Percentiles rank a stretch among this genome's conserved stretches.
Conservation (phyloP, 192 early-diverging fungal species). For the Gryganskiella cystojenkinii region DNA sequence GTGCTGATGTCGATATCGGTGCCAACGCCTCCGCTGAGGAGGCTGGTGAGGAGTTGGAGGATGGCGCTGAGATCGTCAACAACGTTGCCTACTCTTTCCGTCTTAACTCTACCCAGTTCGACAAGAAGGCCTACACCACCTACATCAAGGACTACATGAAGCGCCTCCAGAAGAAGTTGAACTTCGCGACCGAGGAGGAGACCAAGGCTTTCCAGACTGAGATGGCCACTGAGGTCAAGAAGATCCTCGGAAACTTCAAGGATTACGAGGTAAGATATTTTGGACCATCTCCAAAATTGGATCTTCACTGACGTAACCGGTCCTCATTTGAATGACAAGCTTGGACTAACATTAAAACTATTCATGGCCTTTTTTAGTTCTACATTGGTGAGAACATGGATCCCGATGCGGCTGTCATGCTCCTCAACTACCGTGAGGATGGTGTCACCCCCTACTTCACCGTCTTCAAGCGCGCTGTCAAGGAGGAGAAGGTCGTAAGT, state of each 20-base stretch:
- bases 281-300: neutral
- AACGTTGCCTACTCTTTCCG: conserved; percentile 87
- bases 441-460: conserved; percentile 92
- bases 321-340: neutral
- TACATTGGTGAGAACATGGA: conserved; percentile 89
- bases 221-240: conserved; percentile 75
- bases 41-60: conserved; percentile 74
- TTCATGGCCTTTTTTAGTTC: conserved; percentile 76
- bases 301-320: neutral
- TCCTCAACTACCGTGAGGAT: conserved; percentile 97
- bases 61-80: conserved; percentile 74
- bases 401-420: conserved; percentile 86
- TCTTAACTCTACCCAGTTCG: conserved; percentile 79
- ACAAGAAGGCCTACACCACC: conserved; percentile 91
- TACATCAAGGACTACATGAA: conserved; percentile 98
- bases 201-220: conserved; percentile 73
- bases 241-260: conserved; percentile 82
- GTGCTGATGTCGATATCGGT: conserved; percentile 86
- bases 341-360: too few species aligned
- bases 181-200: conserved; percentile 63
- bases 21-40: conserved; percentile 94
- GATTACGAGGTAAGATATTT: conserved; percentile 49
- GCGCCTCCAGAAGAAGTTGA: conserved; percentile 74
- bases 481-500: conserved; percentile 76
- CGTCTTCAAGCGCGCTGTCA: conserved; percentile 91